These are phyloP conservation scores for Diaporthe sp. DNA, from an alignment of 2,329 filamentous ascomycete species.

Conservation along the genomic window DNA sequence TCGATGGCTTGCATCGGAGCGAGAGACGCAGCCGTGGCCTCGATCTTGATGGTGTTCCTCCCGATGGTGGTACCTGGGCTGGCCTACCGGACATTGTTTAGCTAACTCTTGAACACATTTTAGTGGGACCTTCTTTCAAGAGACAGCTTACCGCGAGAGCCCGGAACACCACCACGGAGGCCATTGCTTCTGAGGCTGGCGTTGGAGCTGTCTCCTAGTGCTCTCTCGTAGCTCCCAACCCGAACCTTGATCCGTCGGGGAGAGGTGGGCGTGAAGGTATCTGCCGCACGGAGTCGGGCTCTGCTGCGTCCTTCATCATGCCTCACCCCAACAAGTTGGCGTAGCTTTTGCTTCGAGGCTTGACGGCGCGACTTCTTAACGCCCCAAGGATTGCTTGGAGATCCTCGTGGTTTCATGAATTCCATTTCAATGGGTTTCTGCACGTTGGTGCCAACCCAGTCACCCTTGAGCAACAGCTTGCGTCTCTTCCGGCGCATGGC, in stretches of 20 bases:
- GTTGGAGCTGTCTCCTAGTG: constrained; percentile 44
- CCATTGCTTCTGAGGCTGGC: constrained; percentile 29
- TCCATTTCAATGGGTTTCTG: constrained; percentile 52
- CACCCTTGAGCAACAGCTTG: constrained; percentile 49
- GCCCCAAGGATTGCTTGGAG: constrained; percentile 42
- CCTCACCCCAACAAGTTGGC: constrained; percentile 36
- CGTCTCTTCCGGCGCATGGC: constrained; percentile 47
- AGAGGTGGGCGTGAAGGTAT: constrained; percentile 18
- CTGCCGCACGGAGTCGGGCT: constrained; percentile 1
- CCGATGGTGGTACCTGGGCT: neutral
- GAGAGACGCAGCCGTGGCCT: neutral
- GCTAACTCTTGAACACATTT: no score
- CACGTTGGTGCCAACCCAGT: constrained; percentile 53
- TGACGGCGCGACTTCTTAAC: constrained; percentile 45
- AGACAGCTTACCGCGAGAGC: constrained; percentile 28
- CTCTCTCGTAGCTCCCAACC: constrained; percentile 54
- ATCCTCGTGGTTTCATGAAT: constrained; percentile 45
- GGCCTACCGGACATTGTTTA: constrained; percentile 2
- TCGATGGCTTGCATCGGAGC: neutral
- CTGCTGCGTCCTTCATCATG: constrained; percentile 1
- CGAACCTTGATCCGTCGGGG: constrained; percentile 49
- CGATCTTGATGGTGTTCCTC: neutral
- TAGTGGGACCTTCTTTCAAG: neutral
- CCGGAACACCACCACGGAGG: neutral
- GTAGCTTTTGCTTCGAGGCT: constrained; percentile 31